These are phyloP conservation scores for Erigeron canadensis DNA, from an alignment of 129 eudicot genomes.

Conservation along the genomic window DNA sequence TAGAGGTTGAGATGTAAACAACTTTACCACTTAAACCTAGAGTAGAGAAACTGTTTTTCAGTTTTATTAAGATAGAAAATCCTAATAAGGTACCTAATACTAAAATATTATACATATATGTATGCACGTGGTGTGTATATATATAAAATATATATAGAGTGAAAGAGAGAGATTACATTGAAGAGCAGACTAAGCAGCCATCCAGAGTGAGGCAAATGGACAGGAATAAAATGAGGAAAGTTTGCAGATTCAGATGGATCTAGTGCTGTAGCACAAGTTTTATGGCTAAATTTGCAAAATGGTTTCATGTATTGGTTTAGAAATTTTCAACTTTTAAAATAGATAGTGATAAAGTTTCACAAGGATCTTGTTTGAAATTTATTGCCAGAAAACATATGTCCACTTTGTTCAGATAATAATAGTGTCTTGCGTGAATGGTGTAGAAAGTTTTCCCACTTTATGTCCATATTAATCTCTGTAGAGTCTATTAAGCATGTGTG, in stretches of 20 bases:
- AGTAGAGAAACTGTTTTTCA: too few species aligned
- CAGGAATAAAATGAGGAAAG: slow-evolving; percentile 5
- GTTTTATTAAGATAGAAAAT: too few species aligned
- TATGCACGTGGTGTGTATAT: background rate
- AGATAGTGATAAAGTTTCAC: slow-evolving; percentile 13
- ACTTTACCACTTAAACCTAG: too few species aligned
- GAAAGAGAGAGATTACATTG: slow-evolving; percentile 27
- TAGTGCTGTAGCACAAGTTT: too few species aligned
- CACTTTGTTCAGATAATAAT: slow-evolving; percentile 4
- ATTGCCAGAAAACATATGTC: background rate
- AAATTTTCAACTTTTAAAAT: background rate
- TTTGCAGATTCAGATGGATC: background rate
- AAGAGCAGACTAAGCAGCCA: slow-evolving; percentile 27
- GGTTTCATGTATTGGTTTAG: slow-evolving; percentile 19
- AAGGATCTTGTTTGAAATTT: slow-evolving; percentile 6
- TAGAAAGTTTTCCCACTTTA: background rate
- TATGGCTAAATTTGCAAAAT: too few species aligned
- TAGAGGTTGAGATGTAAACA: too few species aligned
- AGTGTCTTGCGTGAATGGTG: too few species aligned
- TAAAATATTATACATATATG: too few species aligned
- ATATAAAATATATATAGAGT: background rate
- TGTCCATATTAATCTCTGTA: slow-evolving; percentile 28
- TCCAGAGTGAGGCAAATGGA: background rate
- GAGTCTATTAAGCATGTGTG: slow-evolving; percentile 21
- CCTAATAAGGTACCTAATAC: too few species aligned